phyloP scores from a whole-genome alignment of 2,329 filamentous ascomycete species.

The Aureobasidium subglaciale region DNA sequence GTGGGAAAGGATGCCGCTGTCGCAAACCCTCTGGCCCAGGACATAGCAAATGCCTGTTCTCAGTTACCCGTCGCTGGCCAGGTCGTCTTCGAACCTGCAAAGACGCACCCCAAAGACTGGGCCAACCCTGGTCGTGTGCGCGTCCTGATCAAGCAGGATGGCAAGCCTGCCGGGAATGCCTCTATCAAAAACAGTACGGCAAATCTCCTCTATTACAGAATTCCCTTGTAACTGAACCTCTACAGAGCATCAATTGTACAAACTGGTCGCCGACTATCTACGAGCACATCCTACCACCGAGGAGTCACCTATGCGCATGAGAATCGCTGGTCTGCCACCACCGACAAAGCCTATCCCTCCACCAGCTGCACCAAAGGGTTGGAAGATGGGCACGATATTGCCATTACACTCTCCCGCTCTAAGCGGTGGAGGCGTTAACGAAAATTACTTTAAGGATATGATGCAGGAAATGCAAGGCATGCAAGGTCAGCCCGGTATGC shows the following conservation, averaged over 20 bases:
- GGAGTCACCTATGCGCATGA: conserved; percentile 60
- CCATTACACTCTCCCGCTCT: conserved; percentile 84
- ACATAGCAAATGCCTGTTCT: conserved; percentile 81
- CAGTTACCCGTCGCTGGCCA: conserved; percentile 54
- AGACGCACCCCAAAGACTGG: conserved; percentile 95
- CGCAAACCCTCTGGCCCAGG: conserved; percentile 75
- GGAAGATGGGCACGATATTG: conserved; percentile 80
- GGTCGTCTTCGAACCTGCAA: conserved; percentile 81
- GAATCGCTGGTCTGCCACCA: conserved; percentile 68
- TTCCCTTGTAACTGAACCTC: neutral
- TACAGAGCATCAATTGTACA: conserved; percentile 80
- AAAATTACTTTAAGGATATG: conserved; percentile 93
- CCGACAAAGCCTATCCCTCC: conserved; percentile 52
- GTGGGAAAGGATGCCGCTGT: conserved; percentile 68
- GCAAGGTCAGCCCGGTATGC: conserved; percentile 16
- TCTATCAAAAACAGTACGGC: conserved; percentile 58
- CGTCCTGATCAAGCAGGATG: conserved; percentile 62
- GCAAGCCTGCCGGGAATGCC: conserved; percentile 39
- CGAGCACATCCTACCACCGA: conserved; percentile 70
- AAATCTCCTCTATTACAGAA: neutral
- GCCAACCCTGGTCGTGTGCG: conserved; percentile 87
- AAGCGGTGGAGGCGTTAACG: conserved; percentile 85
- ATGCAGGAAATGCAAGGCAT: conserved; percentile 80
- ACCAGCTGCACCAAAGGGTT: conserved; percentile 66
- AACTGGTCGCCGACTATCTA: conserved; percentile 70